phyloP scores from a whole-genome alignment of 139 green algal genomes.

The Monoraphidium neglectum region DNA sequence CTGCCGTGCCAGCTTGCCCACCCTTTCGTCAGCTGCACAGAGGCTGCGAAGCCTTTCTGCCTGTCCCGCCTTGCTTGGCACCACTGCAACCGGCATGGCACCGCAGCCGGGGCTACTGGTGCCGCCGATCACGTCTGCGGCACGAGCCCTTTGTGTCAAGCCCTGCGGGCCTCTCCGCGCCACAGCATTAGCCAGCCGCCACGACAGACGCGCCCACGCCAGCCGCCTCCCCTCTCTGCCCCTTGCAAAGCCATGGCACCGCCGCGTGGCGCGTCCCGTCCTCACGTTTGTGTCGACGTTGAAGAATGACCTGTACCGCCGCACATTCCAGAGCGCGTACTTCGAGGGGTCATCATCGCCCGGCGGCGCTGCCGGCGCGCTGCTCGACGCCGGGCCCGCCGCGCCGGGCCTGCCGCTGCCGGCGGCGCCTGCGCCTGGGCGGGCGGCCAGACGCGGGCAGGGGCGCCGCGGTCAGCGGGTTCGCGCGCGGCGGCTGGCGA shows the following conservation, averaged over 20 bases:
- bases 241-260: neutral
- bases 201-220: neutral
- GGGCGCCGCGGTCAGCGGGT: too few species aligned
- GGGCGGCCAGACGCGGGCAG: neutral
- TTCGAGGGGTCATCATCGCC: conserved; percentile 49
- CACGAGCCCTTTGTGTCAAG: too few species aligned
- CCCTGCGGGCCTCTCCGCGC: too few species aligned
- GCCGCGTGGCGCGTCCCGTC: neutral
- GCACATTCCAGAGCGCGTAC: conserved; percentile 74
- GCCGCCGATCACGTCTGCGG: too few species aligned
- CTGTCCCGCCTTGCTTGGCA: too few species aligned
- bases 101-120: too few species aligned
- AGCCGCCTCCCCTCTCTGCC: neutral
- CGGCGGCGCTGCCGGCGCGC: neutral
- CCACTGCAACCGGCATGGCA: too few species aligned
- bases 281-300: conserved; percentile 80
- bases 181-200: too few species aligned
- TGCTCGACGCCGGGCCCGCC: neutral
- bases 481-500: too few species aligned
- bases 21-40: too few species aligned
- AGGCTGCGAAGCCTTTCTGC: too few species aligned
- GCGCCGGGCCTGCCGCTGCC: neutral
- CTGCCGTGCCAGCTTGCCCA: too few species aligned
- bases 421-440: neutral
- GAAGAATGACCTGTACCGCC: conserved; percentile 79